Base-by-base conservation (phyloP, 1,139 yeast genomes). In the Nadsonia commutata region DNA sequence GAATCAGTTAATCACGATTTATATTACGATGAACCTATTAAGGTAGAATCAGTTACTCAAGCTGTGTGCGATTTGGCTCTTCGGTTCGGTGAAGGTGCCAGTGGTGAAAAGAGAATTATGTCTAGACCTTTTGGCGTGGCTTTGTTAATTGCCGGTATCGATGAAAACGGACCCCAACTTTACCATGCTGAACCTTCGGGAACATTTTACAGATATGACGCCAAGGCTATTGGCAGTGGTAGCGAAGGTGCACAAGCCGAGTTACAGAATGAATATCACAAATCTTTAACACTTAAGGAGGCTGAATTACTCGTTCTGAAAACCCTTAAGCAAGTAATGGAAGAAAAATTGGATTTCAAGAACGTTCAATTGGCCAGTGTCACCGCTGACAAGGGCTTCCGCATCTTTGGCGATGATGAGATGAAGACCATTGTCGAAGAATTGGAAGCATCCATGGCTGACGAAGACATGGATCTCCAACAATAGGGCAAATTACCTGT, bases 91-190 rank as follows among this genome's bases (percentile, higher is more conserved):
- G 99, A 90, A 67, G 96, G 97, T 52, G 98, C 96, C 9, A 80
- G 90, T 39, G 98, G 96, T 48, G 97, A 90, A 60, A 93, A 93
- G 63, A 75, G 95, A 60, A 74, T 88, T 55, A 93, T 93, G 99
- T 85, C 96, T 3, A 78, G 99, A 66, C 99, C 99, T 9, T 93
- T 93, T 63, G 99, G 99, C 59, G 99, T 93, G 43, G 99, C 99
- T 1, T 68, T 93, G 52, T 73, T 93, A 58, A 81, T 93, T 59
- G 98, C 98, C 7, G 99, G 99, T 42, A 72, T 79, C 54, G 98
- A 90, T 65, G 94, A 85, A 54, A 40, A 42, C 39, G 98, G 98
- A 0, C 95, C 96, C 43, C 98, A 90, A 64, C 73, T 93, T 58
- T 62, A 83, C 62, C 97, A 93, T 60, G 95, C 98, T n/a, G 99